Base-by-base conservation (phyloP, 2,329 filamentous ascomycete species). In the Ilyonectria sp. region DNA sequence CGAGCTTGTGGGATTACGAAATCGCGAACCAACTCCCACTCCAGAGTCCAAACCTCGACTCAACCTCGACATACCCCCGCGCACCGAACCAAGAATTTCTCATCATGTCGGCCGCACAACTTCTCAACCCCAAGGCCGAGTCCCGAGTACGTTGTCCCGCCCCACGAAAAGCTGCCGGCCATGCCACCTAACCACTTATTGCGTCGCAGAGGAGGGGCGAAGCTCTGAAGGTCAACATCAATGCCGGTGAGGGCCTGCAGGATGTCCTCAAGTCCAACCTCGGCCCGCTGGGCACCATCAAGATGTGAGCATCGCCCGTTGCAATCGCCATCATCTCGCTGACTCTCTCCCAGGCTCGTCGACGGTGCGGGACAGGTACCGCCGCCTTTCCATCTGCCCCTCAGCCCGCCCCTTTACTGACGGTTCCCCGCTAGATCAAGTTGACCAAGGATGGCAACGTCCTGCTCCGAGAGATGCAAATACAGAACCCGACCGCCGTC, bases 391-490 rank as follows among this genome's bases (percentile, higher is more conserved):
- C 61, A 63, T 71, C 65, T 76, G 69, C 74, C 72, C 74, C 73
- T 77, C 74, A 72, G 63, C 71, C 66, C 62, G 66, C 69, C 70
- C 72, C 70, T 63, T 74, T 74, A 75, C 78, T 79, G 71, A 80
- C 73, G 33, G 23, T 60, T 60, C 58, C 65, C 76, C 75, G 69
- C 79, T 75, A 96, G 90, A 99, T 99, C 86, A 99, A 99, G 86
- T 89, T 99, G 81, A 99, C 96, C 76, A 99, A 99, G 84, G 96
- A 99, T 84, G 96, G 96, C 80, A 98, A 97, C 78, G 95, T 98
- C 68, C 86, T 92, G 29, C 83, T 92, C 71, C 86, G 90, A 76
- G 90, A 92, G 81, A 92, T 92, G 90, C 95, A 98, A 90, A 98
- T 98, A 80, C 95, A 98, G 85, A 98, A 98, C 83, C 96, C 96